A percentile compares a stretch with the other conserved stretches of the same genome.
phyloP scores from a whole-genome alignment of 1,284 basidiomycete species.

The Jaminaea rosea region DNA sequence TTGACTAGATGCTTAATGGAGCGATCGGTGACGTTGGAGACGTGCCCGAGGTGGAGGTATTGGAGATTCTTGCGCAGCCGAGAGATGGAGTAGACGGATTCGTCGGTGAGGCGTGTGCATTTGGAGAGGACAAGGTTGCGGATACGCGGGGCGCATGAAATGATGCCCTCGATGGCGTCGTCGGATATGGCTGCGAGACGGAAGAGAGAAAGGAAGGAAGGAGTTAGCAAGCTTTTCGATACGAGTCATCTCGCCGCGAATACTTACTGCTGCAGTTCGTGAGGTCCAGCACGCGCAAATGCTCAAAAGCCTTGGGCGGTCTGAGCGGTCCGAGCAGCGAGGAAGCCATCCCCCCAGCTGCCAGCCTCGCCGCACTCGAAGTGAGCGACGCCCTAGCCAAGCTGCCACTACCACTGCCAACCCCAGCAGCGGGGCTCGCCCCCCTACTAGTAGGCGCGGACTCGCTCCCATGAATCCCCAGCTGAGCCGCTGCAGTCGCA shows the following conservation, averaged over 20 bases:
- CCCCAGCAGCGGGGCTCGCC: slow-evolving; percentile 12
- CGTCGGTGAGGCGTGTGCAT: slow-evolving; percentile 76
- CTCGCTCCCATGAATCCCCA: slow-evolving; percentile 7
- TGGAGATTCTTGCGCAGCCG: slow-evolving; percentile 82
- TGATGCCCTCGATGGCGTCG: slow-evolving; percentile 78
- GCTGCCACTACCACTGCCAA: not conserved
- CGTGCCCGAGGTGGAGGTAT: slow-evolving; percentile 90
- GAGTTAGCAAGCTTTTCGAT: too few species aligned
- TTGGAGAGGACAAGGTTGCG: slow-evolving; percentile 88
- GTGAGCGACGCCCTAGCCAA: slow-evolving; percentile 5
- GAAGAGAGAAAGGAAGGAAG: too few species aligned
- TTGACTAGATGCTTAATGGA: slow-evolving; percentile 76
- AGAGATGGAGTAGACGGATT: slow-evolving; percentile 73
- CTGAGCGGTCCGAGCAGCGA: not conserved
- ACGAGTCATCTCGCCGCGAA: too few species aligned
- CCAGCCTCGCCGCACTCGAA: too few species aligned
- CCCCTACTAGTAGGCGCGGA: slow-evolving; percentile 24
- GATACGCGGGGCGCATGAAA: slow-evolving; percentile 77
- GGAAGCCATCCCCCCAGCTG: not conserved
- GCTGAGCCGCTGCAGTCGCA: not conserved
- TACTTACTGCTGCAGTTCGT: slow-evolving; percentile 74
- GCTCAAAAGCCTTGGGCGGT: slow-evolving; percentile 22
- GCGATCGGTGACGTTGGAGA: slow-evolving; percentile 72
- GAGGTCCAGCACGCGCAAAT: slow-evolving; percentile 50
- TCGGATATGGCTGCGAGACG: slow-evolving; percentile 82